Percentiles rank a stretch among this genome's conserved stretches.
These are phyloP conservation scores for Akanthomyces dipterigenus DNA, from an alignment of 2,329 filamentous ascomycete species.

Conservation along the genomic window DNA sequence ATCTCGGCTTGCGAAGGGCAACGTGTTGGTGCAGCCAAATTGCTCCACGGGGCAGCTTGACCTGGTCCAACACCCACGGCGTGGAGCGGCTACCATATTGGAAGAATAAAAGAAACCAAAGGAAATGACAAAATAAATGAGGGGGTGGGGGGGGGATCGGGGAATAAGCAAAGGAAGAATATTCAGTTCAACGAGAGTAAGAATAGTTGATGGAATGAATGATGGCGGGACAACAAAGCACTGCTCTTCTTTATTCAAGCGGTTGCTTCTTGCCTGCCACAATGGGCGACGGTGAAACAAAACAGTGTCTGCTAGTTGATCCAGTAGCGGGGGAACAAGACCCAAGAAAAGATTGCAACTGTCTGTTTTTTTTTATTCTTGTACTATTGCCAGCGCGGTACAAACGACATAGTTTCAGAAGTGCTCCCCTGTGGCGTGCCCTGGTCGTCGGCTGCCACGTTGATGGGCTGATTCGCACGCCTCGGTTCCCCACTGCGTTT, in stretches of 20 bases:
- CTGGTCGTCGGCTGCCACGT: not conserved
- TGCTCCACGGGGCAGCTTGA: not conserved
- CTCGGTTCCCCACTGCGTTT: not conserved
- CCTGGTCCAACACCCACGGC: not conserved
- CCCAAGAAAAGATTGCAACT: not conserved
- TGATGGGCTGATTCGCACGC: not conserved
- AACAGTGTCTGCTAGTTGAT: not conserved
- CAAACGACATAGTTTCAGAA: not conserved
- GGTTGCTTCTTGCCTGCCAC: no score
- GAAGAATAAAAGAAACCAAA: no score
- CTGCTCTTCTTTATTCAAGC: no score
- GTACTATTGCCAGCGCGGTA: not conserved
- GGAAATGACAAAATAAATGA: no score
- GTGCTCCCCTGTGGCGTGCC: not conserved
- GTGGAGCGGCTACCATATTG: no score
- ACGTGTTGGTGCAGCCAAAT: not conserved
- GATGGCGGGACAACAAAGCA: no score
- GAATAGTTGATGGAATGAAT: no score
- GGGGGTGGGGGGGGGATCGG: no score
- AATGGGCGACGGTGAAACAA: not conserved
- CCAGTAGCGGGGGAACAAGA: not conserved
- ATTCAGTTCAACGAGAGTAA: no score
- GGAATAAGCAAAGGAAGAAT: no score
- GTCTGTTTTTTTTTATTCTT: not conserved
- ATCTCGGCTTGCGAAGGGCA: slow-evolving; percentile 2